Evolutionary conservation across 371 early-diverging fungal species (phyloP).

Genomic region (Saksenaea oblongispora): DNA sequence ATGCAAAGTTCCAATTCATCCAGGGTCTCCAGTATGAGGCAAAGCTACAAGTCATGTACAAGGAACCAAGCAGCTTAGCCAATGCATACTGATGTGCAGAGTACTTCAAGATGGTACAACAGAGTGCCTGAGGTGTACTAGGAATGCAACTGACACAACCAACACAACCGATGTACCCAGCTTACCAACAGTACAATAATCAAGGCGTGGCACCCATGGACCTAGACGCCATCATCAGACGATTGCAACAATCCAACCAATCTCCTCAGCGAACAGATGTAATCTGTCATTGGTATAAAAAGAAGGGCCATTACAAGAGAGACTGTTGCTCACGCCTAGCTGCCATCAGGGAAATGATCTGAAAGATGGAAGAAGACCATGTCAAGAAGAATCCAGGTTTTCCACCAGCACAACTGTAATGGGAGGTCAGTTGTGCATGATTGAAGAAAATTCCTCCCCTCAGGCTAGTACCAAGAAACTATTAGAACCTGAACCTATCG

Average conservation of each 20-base stretch:
- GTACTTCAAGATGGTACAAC: neutral
- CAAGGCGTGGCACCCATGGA: neutral
- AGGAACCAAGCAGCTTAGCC: neutral
- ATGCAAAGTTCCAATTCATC: conserved; percentile 12
- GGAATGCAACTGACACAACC: neutral
- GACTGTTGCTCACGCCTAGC: neutral
- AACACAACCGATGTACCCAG: neutral
- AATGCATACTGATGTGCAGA: neutral
- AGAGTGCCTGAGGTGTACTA: neutral
- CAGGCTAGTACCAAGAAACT: neutral
- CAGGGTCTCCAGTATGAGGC: conserved; percentile 7
- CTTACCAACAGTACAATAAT: neutral
- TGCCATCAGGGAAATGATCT: neutral
- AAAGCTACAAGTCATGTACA: conserved; percentile 7
- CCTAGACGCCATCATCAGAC: neutral
- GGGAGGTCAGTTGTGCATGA: neutral
- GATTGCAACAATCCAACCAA: neutral
- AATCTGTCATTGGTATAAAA: neutral
- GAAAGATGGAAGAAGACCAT: neutral
- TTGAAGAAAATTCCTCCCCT: neutral
- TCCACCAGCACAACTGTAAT: neutral
- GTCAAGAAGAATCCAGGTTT: neutral
- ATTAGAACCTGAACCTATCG: neutral
- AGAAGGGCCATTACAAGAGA: too few relatives aligned
- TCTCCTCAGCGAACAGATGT: neutral